Percentiles rank a stretch among this genome's conserved stretches.
Evolutionary conservation across 495 filamentous ascomycete species (phyloP).

Genomic region (Aspergillus bertholletiae): DNA sequence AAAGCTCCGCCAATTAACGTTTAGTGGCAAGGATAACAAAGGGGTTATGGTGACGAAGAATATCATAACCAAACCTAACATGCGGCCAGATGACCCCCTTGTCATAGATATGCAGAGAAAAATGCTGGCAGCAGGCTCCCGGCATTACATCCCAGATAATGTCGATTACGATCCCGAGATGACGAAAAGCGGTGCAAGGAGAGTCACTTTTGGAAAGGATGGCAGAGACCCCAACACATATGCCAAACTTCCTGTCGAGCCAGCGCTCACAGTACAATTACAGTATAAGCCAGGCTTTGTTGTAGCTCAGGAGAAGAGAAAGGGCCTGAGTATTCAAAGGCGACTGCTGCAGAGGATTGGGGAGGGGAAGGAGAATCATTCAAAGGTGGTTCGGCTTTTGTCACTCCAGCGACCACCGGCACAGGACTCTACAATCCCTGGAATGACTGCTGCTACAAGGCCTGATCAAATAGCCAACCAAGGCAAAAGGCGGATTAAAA

Average conservation of each 20-base stretch:
- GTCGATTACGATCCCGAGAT: conserved; percentile 28
- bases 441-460: conserved; percentile 25
- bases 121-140: conserved; percentile 38
- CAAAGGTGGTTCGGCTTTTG: conserved; percentile 29
- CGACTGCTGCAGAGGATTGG: conserved; percentile 24
- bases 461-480: conserved; percentile 9
- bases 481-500: background rate
- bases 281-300: conserved; percentile 35
- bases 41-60: conserved; percentile 54
- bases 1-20: conserved; percentile 56
- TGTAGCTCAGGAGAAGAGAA: conserved; percentile 27
- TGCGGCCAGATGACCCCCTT: conserved; percentile 45
- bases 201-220: background rate
- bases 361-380: conserved; percentile 10
- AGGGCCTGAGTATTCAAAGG: conserved; percentile 23
- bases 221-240: conserved; percentile 4
- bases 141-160: conserved; percentile 31
- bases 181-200: conserved; percentile 17
- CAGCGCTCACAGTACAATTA: conserved; percentile 33
- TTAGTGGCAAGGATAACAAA: conserved; percentile 54
- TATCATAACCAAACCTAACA: conserved; percentile 47
- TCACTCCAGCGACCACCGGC: conserved; percentile 21
- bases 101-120: conserved; percentile 51
- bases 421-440: conserved; percentile 7
- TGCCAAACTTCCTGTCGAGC: conserved; percentile 27